Evolutionary conservation across 805 yeast genomes (phyloP), one percentile per base, ranked within the genome.

Genomic region (Ogataea siamensis): DNA sequence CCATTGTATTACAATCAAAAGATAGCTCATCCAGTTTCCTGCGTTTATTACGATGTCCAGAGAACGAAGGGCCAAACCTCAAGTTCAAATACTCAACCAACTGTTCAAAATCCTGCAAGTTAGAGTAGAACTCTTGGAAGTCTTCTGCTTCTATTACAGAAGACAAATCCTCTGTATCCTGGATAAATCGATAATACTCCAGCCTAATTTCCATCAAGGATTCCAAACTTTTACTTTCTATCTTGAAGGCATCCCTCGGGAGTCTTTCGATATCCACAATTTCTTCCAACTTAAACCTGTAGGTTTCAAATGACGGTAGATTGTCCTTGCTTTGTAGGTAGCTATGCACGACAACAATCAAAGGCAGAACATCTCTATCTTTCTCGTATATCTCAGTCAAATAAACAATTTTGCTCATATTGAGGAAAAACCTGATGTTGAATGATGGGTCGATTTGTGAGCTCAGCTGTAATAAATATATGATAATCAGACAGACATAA

Each of bases 321-420:
- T 37, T 46, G 13, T 36, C 32, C 9, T 40, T 42, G 8, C 17
- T 23, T 11, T 45, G 42, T 14, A 51, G 26, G 18, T 46, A 30
- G 27, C 42, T 30, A 18, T 43, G 44, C 9, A 52, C 30, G 1
- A 51, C 37, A 5, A 44, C 26, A 11, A 48, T 50, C 19, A 53
- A 32, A 1, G 51, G 39, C 5, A 51, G 21, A 11, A 51, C 25
- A 5, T 40, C 32, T 6, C 30, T 37, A 23, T 54, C 56, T 31
- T 48, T 54, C 11, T 43, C 48, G 36, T 48, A 43, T 7, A 47
- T 18, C 20, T 47, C 58, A 13, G 49, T 34, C 20, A 55, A 27
- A 23, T 36, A 39, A 11, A 45, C 42, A 11, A 58, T 30, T 29
- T 47, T 54, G 45, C 40, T 56, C 1, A 48, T 21, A 17, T 49